Evolutionary conservation across 805 yeast genomes (phyloP), one percentile per base, ranked within the genome.

Genomic region (Sporopachydermia lactativora): DNA sequence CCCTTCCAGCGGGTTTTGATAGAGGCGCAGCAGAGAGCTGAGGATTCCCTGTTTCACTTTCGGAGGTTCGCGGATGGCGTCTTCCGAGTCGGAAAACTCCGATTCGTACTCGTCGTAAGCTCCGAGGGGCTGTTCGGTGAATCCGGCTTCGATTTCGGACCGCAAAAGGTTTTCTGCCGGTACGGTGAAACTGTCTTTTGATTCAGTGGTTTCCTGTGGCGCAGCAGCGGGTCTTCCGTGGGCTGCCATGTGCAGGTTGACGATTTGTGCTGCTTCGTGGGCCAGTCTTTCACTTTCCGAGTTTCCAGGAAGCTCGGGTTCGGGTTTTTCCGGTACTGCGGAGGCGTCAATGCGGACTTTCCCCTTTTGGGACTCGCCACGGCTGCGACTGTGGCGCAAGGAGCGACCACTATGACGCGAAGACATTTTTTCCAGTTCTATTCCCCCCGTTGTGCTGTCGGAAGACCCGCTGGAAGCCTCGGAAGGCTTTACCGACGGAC

Each of bases 11-110:
- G 61, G 59, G 42, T 65, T 61, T 41, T 65, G 69, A 44, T 65
- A 65, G 16, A 65, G 52, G 43, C 58, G 52, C 35, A 65, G 54
- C 43, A 65, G 58, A 2, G 69, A 64, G 2, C 68, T 62, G 17
- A 65, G 54, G 8, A 65, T 70, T 42, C 70, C 70, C 2, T 68
- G 69, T 39, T 65, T 70, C 3, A 65, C 68, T 36, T 57, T 54
- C 24, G 56, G 53, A 1, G 66, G 66, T n/a, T 24, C 13, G 1
- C 64, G 66, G 4, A 61, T 58, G 19, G 61, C 47, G 19, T 51
- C 54, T 8, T 52, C 52, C 8, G 11, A 4, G 31, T 24, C 31
- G 8, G 31, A 24, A 24, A 24, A 24, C 31, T 24, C 31, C 13
- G 13, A 8, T 8, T 24, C 31, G n/a, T 24, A 24, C n/a, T 24